These are phyloP conservation scores for Neonectria coccinea DNA, from an alignment of 2,329 filamentous ascomycete species.

Conservation along the genomic window DNA sequence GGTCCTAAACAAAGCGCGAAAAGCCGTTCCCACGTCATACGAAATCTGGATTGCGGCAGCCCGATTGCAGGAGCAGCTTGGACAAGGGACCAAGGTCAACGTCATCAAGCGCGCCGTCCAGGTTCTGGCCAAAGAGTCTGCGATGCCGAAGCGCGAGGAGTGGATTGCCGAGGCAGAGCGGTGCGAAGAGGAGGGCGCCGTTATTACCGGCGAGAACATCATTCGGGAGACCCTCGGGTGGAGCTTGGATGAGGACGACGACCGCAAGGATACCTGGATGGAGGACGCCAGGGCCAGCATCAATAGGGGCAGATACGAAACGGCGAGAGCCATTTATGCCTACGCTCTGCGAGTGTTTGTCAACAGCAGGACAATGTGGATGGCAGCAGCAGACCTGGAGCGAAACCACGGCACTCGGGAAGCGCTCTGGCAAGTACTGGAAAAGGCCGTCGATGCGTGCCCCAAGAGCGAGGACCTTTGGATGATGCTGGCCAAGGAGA, in stretches of 20 bases:
- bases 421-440: constrained; percentile 84
- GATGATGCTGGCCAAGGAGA: constrained; percentile 96
- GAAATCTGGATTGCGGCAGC: constrained; percentile 98
- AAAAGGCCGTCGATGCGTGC: constrained; percentile 94
- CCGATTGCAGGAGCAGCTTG: constrained; percentile 87
- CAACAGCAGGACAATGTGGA: constrained; percentile 88
- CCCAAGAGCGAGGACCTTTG: constrained; percentile 91
- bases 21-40: constrained; percentile 90
- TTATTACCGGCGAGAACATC: constrained; percentile 88
- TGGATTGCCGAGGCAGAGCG: constrained; percentile 97
- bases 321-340: constrained; percentile 91
- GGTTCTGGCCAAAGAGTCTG: constrained; percentile 87
- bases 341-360: constrained; percentile 91
- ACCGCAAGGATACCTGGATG: constrained; percentile 95
- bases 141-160: constrained; percentile 97
- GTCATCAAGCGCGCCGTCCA: constrained; percentile 96
- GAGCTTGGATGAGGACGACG: constrained; percentile 94
- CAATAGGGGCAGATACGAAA: constrained; percentile 85
- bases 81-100: constrained; percentile 81
- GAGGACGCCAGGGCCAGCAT: constrained; percentile 90
- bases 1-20: constrained; percentile 93
- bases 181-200: constrained; percentile 91
- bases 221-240: constrained; percentile 93
- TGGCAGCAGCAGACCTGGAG: constrained; percentile 91
- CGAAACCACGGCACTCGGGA: constrained; percentile 88